phyloP scores from a whole-genome alignment of 2,329 filamentous ascomycete genomes.

The Colletotrichum sp. region DNA sequence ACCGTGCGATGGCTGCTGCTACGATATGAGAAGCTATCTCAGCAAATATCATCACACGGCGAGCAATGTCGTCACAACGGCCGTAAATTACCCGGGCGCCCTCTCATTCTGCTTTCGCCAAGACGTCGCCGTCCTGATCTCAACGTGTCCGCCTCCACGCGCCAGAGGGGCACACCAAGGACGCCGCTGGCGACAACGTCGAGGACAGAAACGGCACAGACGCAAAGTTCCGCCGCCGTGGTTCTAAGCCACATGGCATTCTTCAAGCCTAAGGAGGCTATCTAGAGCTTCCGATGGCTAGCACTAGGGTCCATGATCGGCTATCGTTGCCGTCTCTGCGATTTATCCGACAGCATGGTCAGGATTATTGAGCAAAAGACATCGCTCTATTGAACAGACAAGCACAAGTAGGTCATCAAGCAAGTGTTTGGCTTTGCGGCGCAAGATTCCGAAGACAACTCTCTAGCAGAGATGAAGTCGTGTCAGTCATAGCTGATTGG shows the following conservation, averaged over 20 bases:
- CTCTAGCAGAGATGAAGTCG: background rate
- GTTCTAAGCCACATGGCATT: background rate
- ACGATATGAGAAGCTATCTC: background rate
- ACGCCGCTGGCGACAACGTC: background rate
- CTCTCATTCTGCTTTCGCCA: background rate
- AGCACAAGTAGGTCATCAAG: background rate
- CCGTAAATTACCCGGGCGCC: background rate
- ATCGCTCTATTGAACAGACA: background rate
- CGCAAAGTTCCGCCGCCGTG: background rate
- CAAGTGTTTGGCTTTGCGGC: background rate
- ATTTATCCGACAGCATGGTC: background rate
- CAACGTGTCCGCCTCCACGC: background rate
- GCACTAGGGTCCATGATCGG: background rate
- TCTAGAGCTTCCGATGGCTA: background rate
- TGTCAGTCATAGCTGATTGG: slow-evolving; percentile 8
- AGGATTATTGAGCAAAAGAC: background rate
- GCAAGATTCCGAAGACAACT: background rate
- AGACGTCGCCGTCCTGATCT: background rate
- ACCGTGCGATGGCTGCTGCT: background rate
- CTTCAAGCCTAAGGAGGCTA: background rate
- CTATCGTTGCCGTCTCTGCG: background rate
- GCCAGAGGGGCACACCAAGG: background rate
- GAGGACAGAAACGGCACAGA: background rate
- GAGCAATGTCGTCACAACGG: background rate
- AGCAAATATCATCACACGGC: background rate